Percentiles rank a stretch among this genome's conserved stretches.
Evolutionary conservation across 352 stramenopile genomes (phyloP).

Genomic region (Halophytophthora batemanensis): DNA sequence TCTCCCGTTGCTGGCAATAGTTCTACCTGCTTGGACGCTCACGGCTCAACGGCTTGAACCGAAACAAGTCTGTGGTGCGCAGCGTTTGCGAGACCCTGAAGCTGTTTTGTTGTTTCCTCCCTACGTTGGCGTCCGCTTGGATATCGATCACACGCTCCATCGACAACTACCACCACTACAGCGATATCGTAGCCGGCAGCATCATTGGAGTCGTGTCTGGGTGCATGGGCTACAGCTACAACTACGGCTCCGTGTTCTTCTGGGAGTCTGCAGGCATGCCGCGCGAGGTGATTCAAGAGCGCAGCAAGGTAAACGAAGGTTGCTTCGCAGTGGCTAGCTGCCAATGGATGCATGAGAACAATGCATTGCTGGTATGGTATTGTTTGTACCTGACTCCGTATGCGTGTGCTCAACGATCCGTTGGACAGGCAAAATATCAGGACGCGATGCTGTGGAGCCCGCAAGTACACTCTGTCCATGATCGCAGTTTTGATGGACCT

Average conservation of each 20-base stretch:
- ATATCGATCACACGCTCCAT: conserved; percentile 68
- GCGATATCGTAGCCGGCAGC: conserved; percentile 66
- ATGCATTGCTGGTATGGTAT: too few species aligned
- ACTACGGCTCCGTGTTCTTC: conserved; percentile 64
- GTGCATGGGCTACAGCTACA: conserved; percentile 55
- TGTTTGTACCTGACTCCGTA: too few species aligned
- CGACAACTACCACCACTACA: conserved; percentile 85
- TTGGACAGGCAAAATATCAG: too few species aligned
- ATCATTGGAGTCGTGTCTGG: conserved; percentile 48
- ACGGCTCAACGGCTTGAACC: conserved; percentile 51
- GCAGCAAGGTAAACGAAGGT: conserved; percentile 29
- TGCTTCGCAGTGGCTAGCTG: not conserved
- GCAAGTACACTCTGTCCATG: too few species aligned
- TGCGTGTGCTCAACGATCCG: too few species aligned
- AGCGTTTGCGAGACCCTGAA: conserved; percentile 52
- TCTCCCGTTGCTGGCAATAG: conserved; percentile 13
- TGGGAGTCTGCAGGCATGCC: conserved; percentile 51
- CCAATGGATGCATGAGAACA: too few species aligned
- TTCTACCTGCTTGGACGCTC: conserved; percentile 71
- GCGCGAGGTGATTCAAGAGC: conserved; percentile 39
- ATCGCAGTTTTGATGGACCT: too few species aligned
- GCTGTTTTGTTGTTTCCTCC: conserved; percentile 61
- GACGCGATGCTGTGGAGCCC: too few species aligned
- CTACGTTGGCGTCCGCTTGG: conserved; percentile 60
- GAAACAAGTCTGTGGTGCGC: conserved; percentile 37